Evolutionary conservation across 2,329 filamentous ascomycete species (phyloP), one percentile per base, ranked within the genome.

Genomic region (Monosporascus sp.): DNA sequence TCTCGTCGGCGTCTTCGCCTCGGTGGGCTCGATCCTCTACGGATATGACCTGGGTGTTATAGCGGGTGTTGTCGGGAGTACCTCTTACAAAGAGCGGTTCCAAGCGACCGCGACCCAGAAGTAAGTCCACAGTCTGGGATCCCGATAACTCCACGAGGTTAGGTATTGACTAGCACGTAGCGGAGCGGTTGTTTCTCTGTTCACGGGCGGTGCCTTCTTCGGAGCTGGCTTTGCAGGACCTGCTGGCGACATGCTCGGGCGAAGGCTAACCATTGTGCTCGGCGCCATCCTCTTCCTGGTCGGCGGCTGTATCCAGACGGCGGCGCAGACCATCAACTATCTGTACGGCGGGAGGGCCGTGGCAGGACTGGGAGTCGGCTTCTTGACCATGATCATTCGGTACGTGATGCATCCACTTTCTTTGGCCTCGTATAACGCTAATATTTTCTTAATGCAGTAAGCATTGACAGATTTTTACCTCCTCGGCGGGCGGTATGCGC

Each of bases 171-270:
- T 49, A 53, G 52, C 47, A 49, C 24, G 20, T 48, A 85, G 78
- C 38, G 88, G 86, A 50, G 81, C 86, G 3, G 85, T 90, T 0
- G 88, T 92, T 1, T 88, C 86, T 1, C 78, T 91, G 54, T 92
- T 93, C 68, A 93, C 89, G 0, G 86, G 88, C 41, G 72, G 72
- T 17, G 84, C 84, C 7, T 86, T 86, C 70, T 79, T 84, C 59
- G 84, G 84, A 18, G 80, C 83, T 31, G 72, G 69, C 44, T 70
- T 81, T 48, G 85, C 80, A 46, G 85, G 86, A 51, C 75, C 77
- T 2, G 65, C 70, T 46, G 83, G 82, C 57, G 84, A 87, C 60
- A 70, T 61, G 50, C 68, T 86, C 3, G 85, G 85, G 47, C 77
- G 85, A 59, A 77, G 82, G 63, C 69, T 72, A 67, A 91, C 88